Evolutionary conservation across 176 grass and related monocot genomes (phyloP).

Genomic region (Aechmea fasciata): DNA sequence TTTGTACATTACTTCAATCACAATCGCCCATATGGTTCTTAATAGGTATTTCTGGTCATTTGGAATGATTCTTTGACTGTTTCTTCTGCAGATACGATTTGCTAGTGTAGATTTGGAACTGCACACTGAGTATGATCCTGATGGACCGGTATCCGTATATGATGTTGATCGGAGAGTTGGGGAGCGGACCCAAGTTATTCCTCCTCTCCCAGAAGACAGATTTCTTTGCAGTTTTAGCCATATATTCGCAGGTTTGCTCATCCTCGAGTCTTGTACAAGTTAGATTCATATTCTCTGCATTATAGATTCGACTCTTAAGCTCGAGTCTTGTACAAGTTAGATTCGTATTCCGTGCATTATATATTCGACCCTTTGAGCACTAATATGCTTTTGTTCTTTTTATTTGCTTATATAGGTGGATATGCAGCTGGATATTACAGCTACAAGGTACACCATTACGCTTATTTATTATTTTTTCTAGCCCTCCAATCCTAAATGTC

Average conservation of each 20-base stretch:
- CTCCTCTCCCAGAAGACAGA: conserved; percentile 73
- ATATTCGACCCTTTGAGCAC: background rate
- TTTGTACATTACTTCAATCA: too few species aligned
- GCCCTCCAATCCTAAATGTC: too few species aligned
- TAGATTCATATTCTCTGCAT: background rate
- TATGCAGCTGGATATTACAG: conserved; percentile 99
- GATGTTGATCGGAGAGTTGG: conserved; percentile 76
- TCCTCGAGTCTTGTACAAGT: background rate
- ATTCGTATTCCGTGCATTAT: background rate
- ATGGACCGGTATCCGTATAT: conserved; percentile 53
- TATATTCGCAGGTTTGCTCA: conserved; percentile 77
- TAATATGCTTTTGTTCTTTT: conserved; percentile 1
- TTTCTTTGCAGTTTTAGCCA: conserved; percentile 93
- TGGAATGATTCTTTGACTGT: background rate
- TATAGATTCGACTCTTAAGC: background rate
- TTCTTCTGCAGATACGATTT: conserved; percentile 67
- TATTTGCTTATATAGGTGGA: conserved; percentile 41
- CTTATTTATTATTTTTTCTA: background rate
- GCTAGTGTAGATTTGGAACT: conserved; percentile 81
- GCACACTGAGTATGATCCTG: conserved; percentile 70
- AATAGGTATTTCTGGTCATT: background rate
- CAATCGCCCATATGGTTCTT: too few species aligned
- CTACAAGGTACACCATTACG: conserved; percentile 58
- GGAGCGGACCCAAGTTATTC: conserved; percentile 66
- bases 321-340: background rate